phyloP scores from a whole-genome alignment of 371 early-diverging fungal species.

The Entomophthora muscae region DNA sequence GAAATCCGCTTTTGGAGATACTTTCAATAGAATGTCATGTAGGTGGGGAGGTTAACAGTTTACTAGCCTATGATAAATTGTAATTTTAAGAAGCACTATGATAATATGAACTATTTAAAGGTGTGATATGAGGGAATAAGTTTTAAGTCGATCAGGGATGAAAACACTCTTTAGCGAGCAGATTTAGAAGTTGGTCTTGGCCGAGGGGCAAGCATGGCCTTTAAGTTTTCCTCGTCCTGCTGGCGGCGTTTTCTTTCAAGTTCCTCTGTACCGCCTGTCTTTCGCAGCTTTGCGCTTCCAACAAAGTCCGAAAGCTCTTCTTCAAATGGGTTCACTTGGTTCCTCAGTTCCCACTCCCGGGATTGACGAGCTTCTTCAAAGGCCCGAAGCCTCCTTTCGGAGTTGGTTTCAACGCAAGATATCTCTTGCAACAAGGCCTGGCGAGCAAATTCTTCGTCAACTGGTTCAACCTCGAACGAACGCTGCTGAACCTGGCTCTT shows the following conservation, averaged over 20 bases:
- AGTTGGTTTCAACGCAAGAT: conserved; percentile 40
- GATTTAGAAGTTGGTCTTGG: not conserved
- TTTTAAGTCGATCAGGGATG: too few species aligned
- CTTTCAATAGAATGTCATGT: too few species aligned
- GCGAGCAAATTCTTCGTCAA: conserved; percentile 41
- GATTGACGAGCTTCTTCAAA: conserved; percentile 41
- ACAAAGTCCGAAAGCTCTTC: conserved; percentile 50
- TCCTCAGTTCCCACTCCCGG: conserved; percentile 39
- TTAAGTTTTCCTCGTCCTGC: conserved; percentile 34
- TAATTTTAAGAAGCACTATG: too few species aligned
- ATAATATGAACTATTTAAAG: too few species aligned
- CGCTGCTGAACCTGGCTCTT: conserved; percentile 20
- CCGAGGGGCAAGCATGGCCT: conserved; percentile 25
- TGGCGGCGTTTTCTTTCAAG: conserved; percentile 39
- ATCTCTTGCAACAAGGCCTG: conserved; percentile 50
- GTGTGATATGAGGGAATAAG: too few species aligned
- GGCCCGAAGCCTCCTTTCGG: conserved; percentile 40
- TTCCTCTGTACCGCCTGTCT: conserved; percentile 51
- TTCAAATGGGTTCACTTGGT: conserved; percentile 48
- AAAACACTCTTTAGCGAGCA: not conserved
- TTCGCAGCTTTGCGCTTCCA: conserved; percentile 29
- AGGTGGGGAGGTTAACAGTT: too few species aligned
- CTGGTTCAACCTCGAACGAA: conserved; percentile 29
- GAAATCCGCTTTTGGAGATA: too few species aligned
- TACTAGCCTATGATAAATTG: too few species aligned